A percentile compares a stretch with the other conserved stretches of the same genome.
Evolutionary conservation across 352 stramenopile species (phyloP).

Genomic region (Phytopythium delawarense): DNA sequence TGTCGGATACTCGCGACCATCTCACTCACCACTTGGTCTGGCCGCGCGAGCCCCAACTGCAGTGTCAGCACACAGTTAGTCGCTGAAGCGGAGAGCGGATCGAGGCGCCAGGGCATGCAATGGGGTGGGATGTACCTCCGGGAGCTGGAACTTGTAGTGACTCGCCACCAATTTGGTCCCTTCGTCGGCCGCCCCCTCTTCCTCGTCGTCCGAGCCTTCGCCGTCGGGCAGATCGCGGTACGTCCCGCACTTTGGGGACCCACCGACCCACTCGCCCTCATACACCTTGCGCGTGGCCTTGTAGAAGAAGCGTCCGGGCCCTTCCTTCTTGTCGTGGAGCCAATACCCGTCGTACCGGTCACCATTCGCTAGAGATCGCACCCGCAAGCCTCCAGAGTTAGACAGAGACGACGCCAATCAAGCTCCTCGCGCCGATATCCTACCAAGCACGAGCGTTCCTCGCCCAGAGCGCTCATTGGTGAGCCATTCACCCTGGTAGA

Average conservation of each 20-base stretch:
- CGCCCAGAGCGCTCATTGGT: constrained; percentile 69
- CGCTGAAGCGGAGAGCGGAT: background rate
- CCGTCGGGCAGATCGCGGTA: constrained; percentile 43
- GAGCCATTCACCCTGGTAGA: constrained; percentile 88
- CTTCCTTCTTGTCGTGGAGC: constrained; percentile 88
- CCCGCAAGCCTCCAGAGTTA: background rate
- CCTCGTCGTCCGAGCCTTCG: constrained; percentile 25
- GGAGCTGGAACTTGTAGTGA: constrained; percentile 58
- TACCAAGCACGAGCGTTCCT: constrained; percentile 60
- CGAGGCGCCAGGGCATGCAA: background rate
- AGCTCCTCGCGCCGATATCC: constrained; percentile 3
- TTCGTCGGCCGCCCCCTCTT: constrained; percentile 1
- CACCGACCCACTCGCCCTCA: constrained; percentile 87
- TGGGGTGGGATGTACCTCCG: constrained; percentile 24
- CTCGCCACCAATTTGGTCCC: constrained; percentile 6
- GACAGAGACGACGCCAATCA: background rate
- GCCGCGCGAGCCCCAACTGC: constrained; percentile 63
- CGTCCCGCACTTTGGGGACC: constrained; percentile 66
- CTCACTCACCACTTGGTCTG: constrained; percentile 71
- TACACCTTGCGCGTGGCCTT: constrained; percentile 82
- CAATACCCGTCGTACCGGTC: constrained; percentile 87
- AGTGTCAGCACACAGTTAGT: background rate
- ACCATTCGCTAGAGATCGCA: constrained; percentile 50
- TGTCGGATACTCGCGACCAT: constrained; percentile 69
- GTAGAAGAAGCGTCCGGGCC: constrained; percentile 80